Base-by-base conservation (phyloP, 163 green algal species). In the Smithsoniella earleae region DNA sequence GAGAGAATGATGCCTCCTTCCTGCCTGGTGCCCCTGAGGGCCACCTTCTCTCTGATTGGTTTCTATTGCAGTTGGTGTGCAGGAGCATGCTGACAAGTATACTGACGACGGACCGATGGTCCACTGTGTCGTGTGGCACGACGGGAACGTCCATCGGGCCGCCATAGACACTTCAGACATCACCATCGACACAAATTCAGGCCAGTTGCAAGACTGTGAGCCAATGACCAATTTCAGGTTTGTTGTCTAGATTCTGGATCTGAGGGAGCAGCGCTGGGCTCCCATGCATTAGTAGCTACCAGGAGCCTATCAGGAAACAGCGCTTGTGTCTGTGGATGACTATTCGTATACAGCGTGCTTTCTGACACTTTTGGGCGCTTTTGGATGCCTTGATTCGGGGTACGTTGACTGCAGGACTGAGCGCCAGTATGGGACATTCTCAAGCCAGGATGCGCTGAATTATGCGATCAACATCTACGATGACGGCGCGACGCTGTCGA, bases 71-170 rank as follows among this genome's bases (percentile, higher is more conserved):
- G 40, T 49, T n/a, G n/a, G 40, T 49, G 40, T 49, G 49, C 10
- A 10, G 25, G 40, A 30, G 30, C 66, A 75, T 38, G 37, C 64
- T 36, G 27, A 1, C 27, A 28, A 33, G 38, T 22, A 36, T 30
- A 6, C 2, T 0, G 46, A 2, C 74, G 22, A 78, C 85, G 89
- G 90, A 28, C 88, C 90, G 2, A 43, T 89, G 28, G 46, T 95
- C 2, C 83, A 97, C 45, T 87, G 77, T 36, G 89, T 96, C 36
- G 90, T 95, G 34, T 97, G 91, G 91, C 82, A 95, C 66, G 91
- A 97, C 75, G 90, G 88, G 36, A 25, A 52, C 16, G 62, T n/a
- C 1, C 95, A 86, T 86, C 77, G 85, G 27, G 86, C 84, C 0
- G 91, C 91, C 0, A 62, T 97, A 2, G 91, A 96, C 78, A 94